Percentiles rank a stretch among this genome's conserved stretches.
phyloP scores from a whole-genome alignment of 768 basidiomycete genomes.

The Dentipellis fragilis region DNA sequence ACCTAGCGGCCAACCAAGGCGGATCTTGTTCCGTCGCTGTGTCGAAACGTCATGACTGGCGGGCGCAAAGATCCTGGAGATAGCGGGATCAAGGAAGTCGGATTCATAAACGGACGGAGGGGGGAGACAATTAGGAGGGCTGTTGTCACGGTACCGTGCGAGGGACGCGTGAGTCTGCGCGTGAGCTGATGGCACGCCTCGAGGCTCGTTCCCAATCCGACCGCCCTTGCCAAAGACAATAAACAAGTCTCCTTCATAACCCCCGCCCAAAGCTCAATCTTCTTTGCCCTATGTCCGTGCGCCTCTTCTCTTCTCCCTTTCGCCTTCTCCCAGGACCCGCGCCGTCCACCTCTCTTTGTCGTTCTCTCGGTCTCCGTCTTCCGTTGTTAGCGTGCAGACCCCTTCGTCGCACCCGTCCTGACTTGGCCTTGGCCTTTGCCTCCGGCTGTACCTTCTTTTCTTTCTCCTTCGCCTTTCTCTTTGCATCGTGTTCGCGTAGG shows the following conservation, averaged over 20 bases:
- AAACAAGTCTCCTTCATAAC: background rate
- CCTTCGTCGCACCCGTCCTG: too few relatives aligned
- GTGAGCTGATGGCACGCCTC: background rate
- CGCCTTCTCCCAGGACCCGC: background rate
- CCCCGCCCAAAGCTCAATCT: background rate
- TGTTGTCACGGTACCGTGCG: too few relatives aligned
- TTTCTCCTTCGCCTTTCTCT: background rate
- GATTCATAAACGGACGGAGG: too few relatives aligned
- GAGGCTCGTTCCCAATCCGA: background rate
- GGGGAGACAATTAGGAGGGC: too few relatives aligned
- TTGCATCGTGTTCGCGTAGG: background rate
- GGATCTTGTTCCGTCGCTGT: too few relatives aligned
- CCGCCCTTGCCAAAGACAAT: background rate
- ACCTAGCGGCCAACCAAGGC: too few relatives aligned
- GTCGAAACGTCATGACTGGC: too few relatives aligned
- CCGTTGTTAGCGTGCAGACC: too few relatives aligned
- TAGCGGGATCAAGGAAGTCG: too few relatives aligned
- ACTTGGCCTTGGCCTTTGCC: too few relatives aligned
- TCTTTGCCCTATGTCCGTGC: background rate
- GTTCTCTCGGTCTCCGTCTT: background rate
- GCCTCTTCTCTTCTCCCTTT: background rate
- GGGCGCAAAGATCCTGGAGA: too few relatives aligned
- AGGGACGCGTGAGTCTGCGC: too few relatives aligned
- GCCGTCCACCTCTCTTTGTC: background rate
- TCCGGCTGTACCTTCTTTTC: background rate